These are phyloP conservation scores for Psilocybe cyanescens DNA, from an alignment of 768 basidiomycete species.

Conservation along the genomic window DNA sequence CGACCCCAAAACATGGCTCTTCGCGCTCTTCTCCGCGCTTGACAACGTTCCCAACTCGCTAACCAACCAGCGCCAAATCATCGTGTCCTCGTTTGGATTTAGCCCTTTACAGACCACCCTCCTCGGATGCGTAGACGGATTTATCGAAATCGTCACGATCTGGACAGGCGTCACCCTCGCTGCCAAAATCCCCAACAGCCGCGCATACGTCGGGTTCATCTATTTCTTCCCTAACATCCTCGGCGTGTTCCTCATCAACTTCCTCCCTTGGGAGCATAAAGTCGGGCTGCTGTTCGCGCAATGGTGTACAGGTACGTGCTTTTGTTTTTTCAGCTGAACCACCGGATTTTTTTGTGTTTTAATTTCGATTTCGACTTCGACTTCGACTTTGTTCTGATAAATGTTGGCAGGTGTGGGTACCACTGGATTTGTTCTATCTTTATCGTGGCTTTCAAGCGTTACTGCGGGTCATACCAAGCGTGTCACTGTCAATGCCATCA, in stretches of 20 bases:
- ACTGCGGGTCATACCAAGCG: conserved; percentile 77
- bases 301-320: conserved; percentile 52
- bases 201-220: conserved; percentile 64
- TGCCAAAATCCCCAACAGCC: conserved; percentile 56
- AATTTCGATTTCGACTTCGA: no score
- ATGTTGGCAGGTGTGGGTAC: conserved; percentile 44
- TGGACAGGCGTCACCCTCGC: conserved; percentile 65
- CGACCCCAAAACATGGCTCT: conserved; percentile 80
- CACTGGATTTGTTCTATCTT: conserved; percentile 60
- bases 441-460: conserved; percentile 68
- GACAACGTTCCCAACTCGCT: conserved; percentile 67
- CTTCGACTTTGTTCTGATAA: background rate
- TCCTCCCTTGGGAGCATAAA: conserved; percentile 67
- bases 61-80: conserved; percentile 68
- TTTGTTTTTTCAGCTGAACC: background rate
- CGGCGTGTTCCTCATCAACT: conserved; percentile 63
- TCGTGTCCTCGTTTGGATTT: conserved; percentile 71
- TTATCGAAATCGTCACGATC: conserved; percentile 71
- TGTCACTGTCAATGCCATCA: conserved; percentile 72
- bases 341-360: background rate
- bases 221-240: conserved; percentile 70
- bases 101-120: conserved; percentile 67
- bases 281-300: conserved; percentile 64
- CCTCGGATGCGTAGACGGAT: conserved; percentile 66
- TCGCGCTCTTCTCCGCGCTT: conserved; percentile 67